Conservation (phyloP, 2,329 filamentous ascomycete species). For the Calonectria naviculata region DNA sequence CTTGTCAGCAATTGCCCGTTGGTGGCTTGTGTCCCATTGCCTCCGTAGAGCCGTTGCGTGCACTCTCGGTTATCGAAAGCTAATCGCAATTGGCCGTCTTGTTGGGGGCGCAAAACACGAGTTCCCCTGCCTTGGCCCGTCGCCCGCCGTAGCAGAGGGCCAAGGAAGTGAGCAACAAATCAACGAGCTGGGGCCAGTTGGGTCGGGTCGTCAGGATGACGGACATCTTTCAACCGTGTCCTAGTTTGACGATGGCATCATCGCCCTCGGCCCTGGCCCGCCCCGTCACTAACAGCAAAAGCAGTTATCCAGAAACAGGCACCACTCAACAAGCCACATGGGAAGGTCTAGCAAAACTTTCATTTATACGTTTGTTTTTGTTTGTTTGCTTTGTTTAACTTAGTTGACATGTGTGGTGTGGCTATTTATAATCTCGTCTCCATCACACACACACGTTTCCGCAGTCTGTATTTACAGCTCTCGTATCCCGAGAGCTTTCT, state of each 20-base stretch:
- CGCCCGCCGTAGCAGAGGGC: neutral
- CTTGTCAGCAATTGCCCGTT: neutral
- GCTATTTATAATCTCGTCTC: conserved; percentile 20
- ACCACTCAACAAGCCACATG: neutral
- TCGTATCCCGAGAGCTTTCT: conserved; percentile 7
- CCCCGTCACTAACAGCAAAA: neutral
- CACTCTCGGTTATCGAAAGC: conserved; percentile 10
- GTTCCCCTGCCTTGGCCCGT: neutral
- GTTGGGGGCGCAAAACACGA: neutral
- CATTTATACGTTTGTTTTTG: neutral
- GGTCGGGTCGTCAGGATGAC: neutral
- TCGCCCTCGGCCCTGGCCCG: neutral
- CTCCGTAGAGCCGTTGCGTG: neutral
- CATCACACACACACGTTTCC: conserved; percentile 25
- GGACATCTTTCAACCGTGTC: neutral
- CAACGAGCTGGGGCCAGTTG: neutral
- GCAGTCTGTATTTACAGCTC: conserved; percentile 37
- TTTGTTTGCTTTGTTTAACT: neutral
- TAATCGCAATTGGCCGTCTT: conserved; percentile 7
- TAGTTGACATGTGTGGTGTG: conserved; percentile 1
- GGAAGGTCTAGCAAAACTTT: neutral
- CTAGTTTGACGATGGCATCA: neutral
- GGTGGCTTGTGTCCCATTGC: neutral
- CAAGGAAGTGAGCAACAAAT: neutral
- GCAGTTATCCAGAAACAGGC: neutral